These are phyloP conservation scores for Sclerotinia spermophila DNA, from an alignment of 2,329 filamentous ascomycete species.

Conservation along the genomic window DNA sequence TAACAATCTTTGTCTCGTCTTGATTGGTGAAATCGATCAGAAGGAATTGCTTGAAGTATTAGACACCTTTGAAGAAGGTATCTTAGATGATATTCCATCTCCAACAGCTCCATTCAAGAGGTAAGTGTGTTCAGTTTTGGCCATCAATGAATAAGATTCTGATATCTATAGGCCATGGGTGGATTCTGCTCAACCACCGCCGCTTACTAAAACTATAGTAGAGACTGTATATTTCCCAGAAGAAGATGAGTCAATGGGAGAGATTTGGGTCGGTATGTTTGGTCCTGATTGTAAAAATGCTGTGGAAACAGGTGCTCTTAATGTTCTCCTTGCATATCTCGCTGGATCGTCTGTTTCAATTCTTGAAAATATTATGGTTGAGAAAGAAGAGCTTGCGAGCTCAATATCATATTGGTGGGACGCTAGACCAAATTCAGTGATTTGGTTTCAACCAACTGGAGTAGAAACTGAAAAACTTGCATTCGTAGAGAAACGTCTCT, in stretches of 20 bases:
- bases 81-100: slow-evolving; percentile 75
- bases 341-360: slow-evolving; percentile 91
- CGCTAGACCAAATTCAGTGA: slow-evolving; percentile 73
- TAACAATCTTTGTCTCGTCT: slow-evolving; percentile 84
- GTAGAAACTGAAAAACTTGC: slow-evolving; percentile 83
- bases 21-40: slow-evolving; percentile 90
- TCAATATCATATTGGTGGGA: slow-evolving; percentile 78
- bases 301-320: slow-evolving; percentile 66
- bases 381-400: slow-evolving; percentile 88
- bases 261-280: slow-evolving; percentile 81
- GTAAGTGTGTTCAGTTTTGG: slow-evolving; percentile 24
- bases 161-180: slow-evolving; percentile 67
- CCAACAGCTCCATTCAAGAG: slow-evolving; percentile 69
- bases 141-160: slow-evolving; percentile 2
- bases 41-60: slow-evolving; percentile 74
- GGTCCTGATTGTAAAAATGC: slow-evolving; percentile 77
- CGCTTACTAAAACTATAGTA: slow-evolving; percentile 67
- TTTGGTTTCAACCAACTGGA: slow-evolving; percentile 81
- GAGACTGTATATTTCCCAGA: slow-evolving; percentile 89
- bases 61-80: slow-evolving; percentile 83
- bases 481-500: slow-evolving; percentile 79
- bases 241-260: slow-evolving; percentile 90
- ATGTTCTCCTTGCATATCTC: slow-evolving; percentile 79
- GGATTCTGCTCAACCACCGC: slow-evolving; percentile 74
- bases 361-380: slow-evolving; percentile 86